Evolutionary conservation across 129 eudicot genomes (phyloP).

Genomic region (Pseudognaphalium luteoalbum): DNA sequence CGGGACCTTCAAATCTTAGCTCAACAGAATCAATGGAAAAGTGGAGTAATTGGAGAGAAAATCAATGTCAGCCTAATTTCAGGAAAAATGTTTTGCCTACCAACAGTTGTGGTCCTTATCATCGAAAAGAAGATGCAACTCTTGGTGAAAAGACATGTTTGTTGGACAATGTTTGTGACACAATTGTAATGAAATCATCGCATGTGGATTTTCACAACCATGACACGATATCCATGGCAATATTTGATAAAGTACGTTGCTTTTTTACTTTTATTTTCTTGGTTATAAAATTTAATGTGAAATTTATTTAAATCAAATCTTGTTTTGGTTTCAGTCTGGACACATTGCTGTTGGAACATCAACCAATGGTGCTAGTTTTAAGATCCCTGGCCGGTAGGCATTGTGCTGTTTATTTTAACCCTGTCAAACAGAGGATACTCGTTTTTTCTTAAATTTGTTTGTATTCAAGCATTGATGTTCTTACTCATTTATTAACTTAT

Average conservation of each 20-base stretch:
- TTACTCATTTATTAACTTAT: not conserved
- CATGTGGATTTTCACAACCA: constrained; percentile 59
- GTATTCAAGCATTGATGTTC: not conserved
- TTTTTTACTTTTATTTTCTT: constrained; percentile 3
- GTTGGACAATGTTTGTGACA: constrained; percentile 22
- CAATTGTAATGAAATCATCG: constrained; percentile 27
- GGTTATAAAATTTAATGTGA: not conserved
- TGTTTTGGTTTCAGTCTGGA: constrained; percentile 59
- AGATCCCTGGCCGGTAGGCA: constrained; percentile 87
- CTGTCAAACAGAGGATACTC: not conserved
- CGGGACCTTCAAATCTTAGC: constrained; percentile 89
- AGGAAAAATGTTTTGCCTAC: constrained; percentile 64
- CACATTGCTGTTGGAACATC: constrained; percentile 94
- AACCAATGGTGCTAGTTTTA: constrained; percentile 92
- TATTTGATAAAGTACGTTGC: constrained; percentile 65
- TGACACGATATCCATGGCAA: constrained; percentile 94
- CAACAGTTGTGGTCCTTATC: constrained; percentile 83
- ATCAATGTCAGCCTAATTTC: constrained; percentile 85
- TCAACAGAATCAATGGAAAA: constrained; percentile 76
- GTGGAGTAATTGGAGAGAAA: constrained; percentile 80
- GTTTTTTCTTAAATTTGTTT: not conserved
- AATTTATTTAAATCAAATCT: not conserved
- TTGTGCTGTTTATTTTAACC: not conserved
- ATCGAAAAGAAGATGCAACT: constrained; percentile 23
- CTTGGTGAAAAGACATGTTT: constrained; percentile 36